Base-by-base conservation (phyloP, 768 basidiomycete genomes). In the Russula earlei region DNA sequence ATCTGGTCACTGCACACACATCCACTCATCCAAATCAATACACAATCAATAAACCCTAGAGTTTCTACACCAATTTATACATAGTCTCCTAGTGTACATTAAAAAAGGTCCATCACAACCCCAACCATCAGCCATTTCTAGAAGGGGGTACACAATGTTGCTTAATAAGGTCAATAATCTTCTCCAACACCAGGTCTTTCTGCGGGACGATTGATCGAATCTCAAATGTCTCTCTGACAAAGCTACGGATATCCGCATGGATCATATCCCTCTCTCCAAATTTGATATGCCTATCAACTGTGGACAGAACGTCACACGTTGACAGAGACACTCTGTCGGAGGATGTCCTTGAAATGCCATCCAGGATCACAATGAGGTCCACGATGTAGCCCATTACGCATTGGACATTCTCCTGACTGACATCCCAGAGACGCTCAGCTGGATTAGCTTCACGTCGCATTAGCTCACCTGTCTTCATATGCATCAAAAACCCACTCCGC, bases 141-240 rank as follows among this genome's bases (percentile, higher is more conserved):
- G 36, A 15, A 2, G 29, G 38, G 6, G 45, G 22, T 1, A 15
- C 20, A 25, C 53, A 55, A 37, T 37, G 34, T 14, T 50, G 48
- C 6, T 17, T 25, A 3, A 56, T 56, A 34, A 56, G 36, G 42
- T 56, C 55, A 14, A 44, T 44, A 10, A 44, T 50, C 43, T 44
- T 50, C 42, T 56, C 42, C 14, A 49, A 27, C 5, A 49, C 24
- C 36, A 38, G 9, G 25, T 49, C 48, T 25, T 8, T 49, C 36
- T 37, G 10, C 6, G 22, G n/a, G 24, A n/a, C 17, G 4, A 17
- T 3, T 5, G 9, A 27, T 20, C 24, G 17, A 11, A 49, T 37
- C 36, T 8, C 10, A 5, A 37, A 37, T 2, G 34, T 27, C 24
- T 38, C 24, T 0, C 9, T 38, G 17, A 49, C 36, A 37, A 49